A percentile compares a stretch with the other conserved stretches of the same genome.
phyloP scores from a whole-genome alignment of 2,329 filamentous ascomycete species.

The Cyphellophora europaea region DNA sequence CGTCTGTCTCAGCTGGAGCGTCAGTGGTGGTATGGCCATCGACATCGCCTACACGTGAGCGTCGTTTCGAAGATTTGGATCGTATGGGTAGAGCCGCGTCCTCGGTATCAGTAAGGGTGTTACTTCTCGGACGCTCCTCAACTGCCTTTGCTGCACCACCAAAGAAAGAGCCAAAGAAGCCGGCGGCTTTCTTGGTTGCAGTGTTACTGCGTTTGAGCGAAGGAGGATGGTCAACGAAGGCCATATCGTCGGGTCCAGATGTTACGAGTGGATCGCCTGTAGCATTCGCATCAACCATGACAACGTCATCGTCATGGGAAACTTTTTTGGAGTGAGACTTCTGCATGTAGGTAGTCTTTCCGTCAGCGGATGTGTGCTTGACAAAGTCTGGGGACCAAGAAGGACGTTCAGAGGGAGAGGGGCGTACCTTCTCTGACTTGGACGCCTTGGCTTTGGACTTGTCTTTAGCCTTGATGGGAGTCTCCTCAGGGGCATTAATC shows the following conservation, averaged over 20 bases:
- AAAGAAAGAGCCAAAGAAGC: conserved; percentile 55
- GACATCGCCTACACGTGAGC: conserved; percentile 38
- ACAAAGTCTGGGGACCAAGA: conserved; percentile 15
- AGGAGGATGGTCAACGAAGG: conserved; percentile 42
- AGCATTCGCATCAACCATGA: conserved; percentile 44
- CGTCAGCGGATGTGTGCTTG: conserved; percentile 14
- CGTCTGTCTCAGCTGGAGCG: conserved; percentile 42
- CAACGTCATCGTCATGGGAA: conserved; percentile 38
- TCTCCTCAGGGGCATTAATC: conserved; percentile 41
- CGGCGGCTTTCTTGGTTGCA: conserved; percentile 48
- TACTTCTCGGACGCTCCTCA: conserved; percentile 16
- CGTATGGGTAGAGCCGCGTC: conserved; percentile 14
- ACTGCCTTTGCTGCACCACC: conserved; percentile 42
- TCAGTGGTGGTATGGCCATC: conserved; percentile 36
- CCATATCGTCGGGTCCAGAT: conserved; percentile 41
- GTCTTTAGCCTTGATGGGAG: conserved; percentile 21
- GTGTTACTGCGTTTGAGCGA: conserved; percentile 54
- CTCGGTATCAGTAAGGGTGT: conserved; percentile 16
- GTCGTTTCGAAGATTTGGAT: conserved; percentile 26
- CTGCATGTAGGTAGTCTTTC: conserved; percentile 19
- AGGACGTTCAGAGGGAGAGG: conserved; percentile 10
- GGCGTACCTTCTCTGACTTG: conserved; percentile 26
- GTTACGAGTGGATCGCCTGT: conserved; percentile 35
- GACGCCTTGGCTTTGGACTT: conserved; percentile 26
- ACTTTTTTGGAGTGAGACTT: conserved; percentile 18